phyloP scores from a whole-genome alignment of 2,329 filamentous ascomycete species.

The Neofusicoccum sp. region DNA sequence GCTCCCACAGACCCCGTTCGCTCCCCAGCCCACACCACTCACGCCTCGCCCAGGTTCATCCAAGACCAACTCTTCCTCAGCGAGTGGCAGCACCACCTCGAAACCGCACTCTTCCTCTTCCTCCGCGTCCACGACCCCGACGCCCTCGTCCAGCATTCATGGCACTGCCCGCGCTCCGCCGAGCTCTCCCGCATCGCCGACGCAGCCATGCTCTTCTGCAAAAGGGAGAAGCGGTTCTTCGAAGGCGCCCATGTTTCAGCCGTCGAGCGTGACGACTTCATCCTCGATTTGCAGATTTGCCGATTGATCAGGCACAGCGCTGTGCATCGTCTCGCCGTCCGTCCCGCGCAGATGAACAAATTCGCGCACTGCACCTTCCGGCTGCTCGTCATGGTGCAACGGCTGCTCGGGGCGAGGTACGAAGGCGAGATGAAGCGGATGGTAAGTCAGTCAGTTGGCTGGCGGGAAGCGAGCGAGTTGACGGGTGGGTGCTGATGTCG shows the following conservation, averaged over 20 bases:
- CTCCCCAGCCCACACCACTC: too few species aligned
- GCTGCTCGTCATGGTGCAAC: neutral
- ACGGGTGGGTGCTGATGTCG: too few species aligned
- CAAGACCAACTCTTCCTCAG: neutral
- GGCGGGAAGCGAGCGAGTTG: neutral
- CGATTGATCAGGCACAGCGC: neutral
- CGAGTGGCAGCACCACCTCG: neutral
- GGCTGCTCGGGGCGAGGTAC: neutral
- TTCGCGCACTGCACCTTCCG: neutral
- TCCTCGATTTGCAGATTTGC: neutral
- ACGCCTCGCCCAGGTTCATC: neutral
- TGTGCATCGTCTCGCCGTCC: neutral
- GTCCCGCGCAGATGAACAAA: neutral
- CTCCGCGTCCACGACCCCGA: neutral
- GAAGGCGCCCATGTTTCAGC: neutral
- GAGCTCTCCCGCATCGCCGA: neutral
- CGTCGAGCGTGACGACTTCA: neutral
- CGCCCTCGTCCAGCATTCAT: neutral
- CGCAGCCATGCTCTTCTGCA: neutral
- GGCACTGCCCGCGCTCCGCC: neutral
- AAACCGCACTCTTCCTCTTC: neutral
- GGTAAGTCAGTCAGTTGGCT: too few species aligned
- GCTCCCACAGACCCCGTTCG: too few species aligned
- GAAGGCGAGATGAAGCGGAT: neutral
- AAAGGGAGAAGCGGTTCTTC: neutral